A percentile compares a stretch with the other conserved stretches of the same genome.
phyloP scores from a whole-genome alignment of 1,284 basidiomycete species.

The Ceratobasidium sp. region DNA sequence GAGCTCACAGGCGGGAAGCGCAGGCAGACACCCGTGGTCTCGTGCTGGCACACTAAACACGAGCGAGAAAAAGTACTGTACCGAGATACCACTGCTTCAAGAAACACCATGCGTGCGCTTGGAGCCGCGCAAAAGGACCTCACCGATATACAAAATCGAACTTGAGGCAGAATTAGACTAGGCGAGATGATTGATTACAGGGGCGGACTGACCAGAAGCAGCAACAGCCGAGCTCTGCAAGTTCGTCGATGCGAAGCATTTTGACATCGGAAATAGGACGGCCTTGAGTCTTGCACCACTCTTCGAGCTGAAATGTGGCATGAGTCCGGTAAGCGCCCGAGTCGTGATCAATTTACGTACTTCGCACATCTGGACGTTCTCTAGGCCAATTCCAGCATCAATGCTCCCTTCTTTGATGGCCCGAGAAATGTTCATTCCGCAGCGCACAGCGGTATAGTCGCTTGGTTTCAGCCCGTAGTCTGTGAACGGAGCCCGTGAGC shows the following conservation, averaged over 20 bases:
- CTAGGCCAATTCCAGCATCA: constrained; percentile 58
- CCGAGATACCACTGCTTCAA: constrained; percentile 40
- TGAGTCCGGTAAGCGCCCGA: neutral
- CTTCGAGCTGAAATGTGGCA: constrained; percentile 53
- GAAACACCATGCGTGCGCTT: constrained; percentile 11
- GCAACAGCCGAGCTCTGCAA: constrained; percentile 51
- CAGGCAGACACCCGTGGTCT: constrained; percentile 44
- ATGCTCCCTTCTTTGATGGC: constrained; percentile 58
- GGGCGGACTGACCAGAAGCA: constrained; percentile 37
- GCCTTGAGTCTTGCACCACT: constrained; percentile 56
- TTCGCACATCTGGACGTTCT: constrained; percentile 54
- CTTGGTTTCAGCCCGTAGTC: constrained; percentile 54
- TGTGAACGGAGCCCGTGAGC: neutral
- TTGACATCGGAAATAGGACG: constrained; percentile 58
- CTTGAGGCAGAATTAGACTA: neutral
- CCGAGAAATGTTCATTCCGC: constrained; percentile 59
- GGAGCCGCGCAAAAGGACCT: constrained; percentile 11
- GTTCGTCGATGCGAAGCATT: constrained; percentile 58
- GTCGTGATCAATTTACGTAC: constrained; percentile 3
- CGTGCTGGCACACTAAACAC: constrained; percentile 35
- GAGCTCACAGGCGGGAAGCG: constrained; percentile 22
- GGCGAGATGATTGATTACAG: constrained; percentile 6
- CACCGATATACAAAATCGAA: constrained; percentile 36
- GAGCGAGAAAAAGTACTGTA: constrained; percentile 39
- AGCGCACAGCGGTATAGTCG: constrained; percentile 59